Base-by-base conservation (phyloP, 2,329 filamentous ascomycete species). In the Colletotrichum cuscutae region DNA sequence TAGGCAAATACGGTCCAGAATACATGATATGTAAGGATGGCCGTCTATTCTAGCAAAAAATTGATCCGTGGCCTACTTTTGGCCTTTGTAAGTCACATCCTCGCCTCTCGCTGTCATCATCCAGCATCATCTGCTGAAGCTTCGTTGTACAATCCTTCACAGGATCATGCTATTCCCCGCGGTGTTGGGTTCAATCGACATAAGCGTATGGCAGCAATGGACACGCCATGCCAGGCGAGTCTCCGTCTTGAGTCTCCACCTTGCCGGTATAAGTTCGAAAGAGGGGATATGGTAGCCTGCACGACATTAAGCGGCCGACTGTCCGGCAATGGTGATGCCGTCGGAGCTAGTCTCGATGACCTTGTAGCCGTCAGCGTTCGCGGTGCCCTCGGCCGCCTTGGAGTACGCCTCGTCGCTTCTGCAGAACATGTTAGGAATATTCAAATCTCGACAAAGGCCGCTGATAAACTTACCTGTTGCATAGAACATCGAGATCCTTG, bases 351-450 rank as follows among this genome's bases (percentile, higher is more conserved):
- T 97, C 82, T 96, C 95, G 13, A 98, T 93, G 63, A 95, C 92
- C 79, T 90, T 90, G 80, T 95, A 97, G 0, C 86, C 88, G 62
- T 89, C 92, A 1, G 91, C 91, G 76, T 92, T 89, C 77, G 95
- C 94, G 61, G 94, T 82, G 0, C 95, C 95, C 78, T 90, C 93
- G 72, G 96, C 95, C 1, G 95, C 95, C 68, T 90, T 88, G 52
- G 89, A 89, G 75, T 91, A 92, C 0, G 90, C 90, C 37, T 86
- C 87, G 49, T 92, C 89, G 68, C 86, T 90, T 61, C 87, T 84
- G 75, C 54, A 15, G 8, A 12, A 71, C 8, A 46, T 26, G 24
- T 42, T 15, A 30, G 28, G 4, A 15, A 1, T 12, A 2, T 11
- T 13, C 12, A 9, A 13, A 5, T 49, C 56, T 15, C 12, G 28